Conservation (phyloP, 768 basidiomycete species). For the Panus rudis region DNA sequence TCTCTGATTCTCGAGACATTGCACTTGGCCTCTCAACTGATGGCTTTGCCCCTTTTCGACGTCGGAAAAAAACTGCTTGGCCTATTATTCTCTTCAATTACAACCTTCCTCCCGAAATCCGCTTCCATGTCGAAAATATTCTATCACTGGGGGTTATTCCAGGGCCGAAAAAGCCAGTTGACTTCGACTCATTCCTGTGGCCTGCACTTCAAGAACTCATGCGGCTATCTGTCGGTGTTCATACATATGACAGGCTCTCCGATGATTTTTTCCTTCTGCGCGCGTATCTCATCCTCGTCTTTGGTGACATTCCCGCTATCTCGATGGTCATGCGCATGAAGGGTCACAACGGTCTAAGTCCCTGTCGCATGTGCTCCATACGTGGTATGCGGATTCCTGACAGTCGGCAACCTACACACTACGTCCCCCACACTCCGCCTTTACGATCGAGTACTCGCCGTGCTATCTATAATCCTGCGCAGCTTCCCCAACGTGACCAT, state of each 20-base stretch:
- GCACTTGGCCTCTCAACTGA: conserved; percentile 37
- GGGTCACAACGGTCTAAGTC: conserved; percentile 19
- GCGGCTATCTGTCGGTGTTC: conserved; percentile 15
- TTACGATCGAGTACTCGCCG: no score
- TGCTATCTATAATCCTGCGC: conserved; percentile 8
- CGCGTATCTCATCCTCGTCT: conserved; percentile 17
- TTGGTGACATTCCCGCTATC: conserved; percentile 22
- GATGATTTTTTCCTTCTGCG: conserved; percentile 14
- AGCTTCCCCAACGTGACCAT: conserved; percentile 15
- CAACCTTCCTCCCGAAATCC: conserved; percentile 22
- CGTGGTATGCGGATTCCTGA: conserved; percentile 11
- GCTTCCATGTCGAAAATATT: conserved; percentile 12
- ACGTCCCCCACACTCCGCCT: conserved; percentile 14
- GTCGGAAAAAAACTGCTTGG: conserved; percentile 28
- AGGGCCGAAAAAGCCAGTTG: conserved; percentile 13
- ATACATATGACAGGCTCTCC: conserved; percentile 8
- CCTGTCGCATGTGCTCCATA: conserved; percentile 22
- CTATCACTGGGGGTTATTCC: conserved; percentile 18
- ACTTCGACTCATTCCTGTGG: conserved; percentile 22
- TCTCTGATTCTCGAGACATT: conserved; percentile 33
- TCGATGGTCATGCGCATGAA: conserved; percentile 23
- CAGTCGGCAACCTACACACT: conserved; percentile 1
- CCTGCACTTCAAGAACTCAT: conserved; percentile 21
- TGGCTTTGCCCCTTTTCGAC: conserved; percentile 34
- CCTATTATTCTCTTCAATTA: conserved; percentile 36